Base-by-base conservation (phyloP, 2,329 filamentous ascomycete species). In the Nigrospora sphaerica region DNA sequence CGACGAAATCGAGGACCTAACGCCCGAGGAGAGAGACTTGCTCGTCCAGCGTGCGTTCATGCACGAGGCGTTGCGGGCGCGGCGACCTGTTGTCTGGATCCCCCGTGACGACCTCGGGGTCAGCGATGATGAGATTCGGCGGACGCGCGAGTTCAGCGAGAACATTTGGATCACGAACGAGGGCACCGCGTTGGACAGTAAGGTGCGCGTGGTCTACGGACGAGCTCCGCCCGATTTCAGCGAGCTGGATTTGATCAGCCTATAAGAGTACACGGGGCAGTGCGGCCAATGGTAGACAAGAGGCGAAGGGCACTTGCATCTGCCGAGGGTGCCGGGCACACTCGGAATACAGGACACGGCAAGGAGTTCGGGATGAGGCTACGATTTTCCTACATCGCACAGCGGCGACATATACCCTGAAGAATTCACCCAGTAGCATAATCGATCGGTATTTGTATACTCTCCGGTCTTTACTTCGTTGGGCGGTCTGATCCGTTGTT, bases 81-180 rank as follows among this genome's bases (percentile, higher is more conserved):
- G 86, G 44, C 78, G 90, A 45, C 93, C 93, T 0, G 88, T 88
- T 0, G 83, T 98, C 23, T 98, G 93, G 93, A 88, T 98, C 39
- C 93, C 93, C 0, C 81, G 85, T 12, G 93, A 98, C 60, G 86
- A 93, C 54, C 67, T 97, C 6, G 93, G 93, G 6, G 80, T 98
- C 47, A 90, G 87, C 54, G 89, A 95, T 56, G 92, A 97, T 55
- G 93, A 98, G 70, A 85, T 97, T 39, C 75, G 76, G 58, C 76
- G 87, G 33, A 95, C 90, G 7, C 77, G 83, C 53, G 74, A 76
- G 41, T 86, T 90, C 62, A 92, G 85, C 60, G 80, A 87, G 49
- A 75, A 81, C 51, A 86, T 97, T 44, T 95, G 90, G 87, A 90
- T 97, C 61, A 95, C 88, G 57, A 96, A 96, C 64, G 86, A 95